These are phyloP conservation scores for Aspergillus sclerotioniger DNA, from an alignment of 495 filamentous ascomycete genomes.

Conservation along the genomic window DNA sequence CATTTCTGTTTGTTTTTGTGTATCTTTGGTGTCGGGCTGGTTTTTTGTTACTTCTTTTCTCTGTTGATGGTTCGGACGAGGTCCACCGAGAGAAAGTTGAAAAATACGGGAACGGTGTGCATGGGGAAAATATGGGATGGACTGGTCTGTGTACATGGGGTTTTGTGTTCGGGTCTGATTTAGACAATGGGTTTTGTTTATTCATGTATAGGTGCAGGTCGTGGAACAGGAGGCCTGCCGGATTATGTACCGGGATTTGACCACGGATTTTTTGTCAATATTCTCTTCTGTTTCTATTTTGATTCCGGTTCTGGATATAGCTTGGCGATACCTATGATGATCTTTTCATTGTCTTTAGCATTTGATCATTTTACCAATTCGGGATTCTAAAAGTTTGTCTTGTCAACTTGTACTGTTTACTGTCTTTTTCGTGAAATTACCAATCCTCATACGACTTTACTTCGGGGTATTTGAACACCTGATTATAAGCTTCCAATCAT, in stretches of 20 bases:
- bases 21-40: slow-evolving; percentile 3
- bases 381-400: background rate
- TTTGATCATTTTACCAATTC: background rate
- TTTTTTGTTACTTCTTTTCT: slow-evolving; percentile 3
- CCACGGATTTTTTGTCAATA: background rate
- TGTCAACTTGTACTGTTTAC: background rate
- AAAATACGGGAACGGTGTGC: background rate
- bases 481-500: background rate
- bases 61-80: background rate
- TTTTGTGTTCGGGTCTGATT: background rate
- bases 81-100: background rate
- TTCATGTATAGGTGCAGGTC: background rate
- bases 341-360: background rate
- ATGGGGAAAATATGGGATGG: background rate
- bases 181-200: background rate
- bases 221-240: background rate
- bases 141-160: slow-evolving; percentile 6
- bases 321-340: background rate
- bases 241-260: background rate
- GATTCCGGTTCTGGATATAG: background rate
- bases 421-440: background rate
- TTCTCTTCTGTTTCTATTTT: background rate
- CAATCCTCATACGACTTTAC: background rate
- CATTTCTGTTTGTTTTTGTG: slow-evolving; percentile 6
- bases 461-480: too few species aligned